phyloP scores from a whole-genome alignment of 202 grass and related monocot species.

The Alloteropsis angusta region DNA sequence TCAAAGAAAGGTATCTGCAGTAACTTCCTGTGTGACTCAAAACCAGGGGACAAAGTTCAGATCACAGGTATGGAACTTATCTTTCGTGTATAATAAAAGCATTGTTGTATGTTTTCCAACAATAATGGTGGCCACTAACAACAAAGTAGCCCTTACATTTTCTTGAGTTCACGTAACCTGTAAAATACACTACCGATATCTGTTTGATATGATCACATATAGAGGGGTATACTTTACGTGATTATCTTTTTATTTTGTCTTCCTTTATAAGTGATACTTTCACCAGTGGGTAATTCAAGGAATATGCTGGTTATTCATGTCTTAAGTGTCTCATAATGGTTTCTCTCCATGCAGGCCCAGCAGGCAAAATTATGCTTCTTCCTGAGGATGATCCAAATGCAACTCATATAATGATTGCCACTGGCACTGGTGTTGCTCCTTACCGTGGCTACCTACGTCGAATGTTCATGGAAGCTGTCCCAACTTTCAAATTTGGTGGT shows the following conservation, averaged over 20 bases:
- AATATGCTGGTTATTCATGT: neutral
- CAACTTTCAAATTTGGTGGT: conserved; percentile 63
- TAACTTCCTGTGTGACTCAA: conserved; percentile 90
- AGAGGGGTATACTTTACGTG: neutral
- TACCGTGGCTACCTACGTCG: conserved; percentile 83
- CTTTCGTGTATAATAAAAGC: neutral
- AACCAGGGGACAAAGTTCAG: conserved; percentile 77
- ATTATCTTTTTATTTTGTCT: neutral
- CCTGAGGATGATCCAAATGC: conserved; percentile 80
- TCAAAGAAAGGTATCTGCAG: conserved; percentile 86
- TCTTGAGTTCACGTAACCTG: neutral
- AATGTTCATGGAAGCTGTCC: conserved; percentile 93
- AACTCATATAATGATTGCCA: conserved; percentile 97
- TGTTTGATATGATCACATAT: neutral
- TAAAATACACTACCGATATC: neutral
- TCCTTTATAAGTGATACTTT: neutral
- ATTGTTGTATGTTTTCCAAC: neutral
- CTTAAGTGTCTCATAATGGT: conserved; percentile 6
- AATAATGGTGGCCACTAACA: neutral
- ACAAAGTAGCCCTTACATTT: neutral
- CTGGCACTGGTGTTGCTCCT: conserved; percentile 83
- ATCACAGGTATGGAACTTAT: conserved; percentile 54
- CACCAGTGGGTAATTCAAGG: neutral
- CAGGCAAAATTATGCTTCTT: conserved; percentile 92
- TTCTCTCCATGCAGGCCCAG: conserved; percentile 50